Conservation (phyloP, 345 rosid genomes). For the Gossypium ekmanianum region DNA sequence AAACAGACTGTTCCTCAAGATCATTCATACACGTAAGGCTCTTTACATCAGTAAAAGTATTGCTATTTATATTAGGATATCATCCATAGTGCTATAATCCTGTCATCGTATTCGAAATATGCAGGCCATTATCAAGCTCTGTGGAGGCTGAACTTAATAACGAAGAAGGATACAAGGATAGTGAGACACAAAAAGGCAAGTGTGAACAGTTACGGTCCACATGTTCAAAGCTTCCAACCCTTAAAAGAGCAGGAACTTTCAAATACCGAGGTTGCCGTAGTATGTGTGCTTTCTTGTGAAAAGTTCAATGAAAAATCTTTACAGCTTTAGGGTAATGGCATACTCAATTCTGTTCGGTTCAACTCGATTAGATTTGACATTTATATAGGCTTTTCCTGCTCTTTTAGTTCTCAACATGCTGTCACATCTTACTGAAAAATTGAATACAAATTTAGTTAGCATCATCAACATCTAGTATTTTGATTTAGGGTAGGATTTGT, state of each 20-base stretch:
- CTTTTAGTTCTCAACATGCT: not conserved
- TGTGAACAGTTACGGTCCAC: constrained; percentile 28
- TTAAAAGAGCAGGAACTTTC: constrained; percentile 20
- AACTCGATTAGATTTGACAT: not conserved
- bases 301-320: constrained; percentile 35
- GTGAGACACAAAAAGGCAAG: not conserved
- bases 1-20: constrained; percentile 22
- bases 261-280: constrained; percentile 16
- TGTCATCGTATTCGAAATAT: not conserved
- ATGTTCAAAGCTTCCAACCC: constrained; percentile 4
- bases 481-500: not conserved
- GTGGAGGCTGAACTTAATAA: constrained; percentile 17
- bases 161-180: constrained; percentile 14
- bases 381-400: not conserved
- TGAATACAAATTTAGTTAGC: not conserved
- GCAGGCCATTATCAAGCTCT: constrained; percentile 29
- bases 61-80: not conserved
- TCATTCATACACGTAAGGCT: constrained; percentile 41
- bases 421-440: not conserved
- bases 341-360: not conserved
- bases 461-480: not conserved
- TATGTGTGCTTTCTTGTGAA: constrained; percentile 24
- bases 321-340: no score
- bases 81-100: not conserved
- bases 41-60: not conserved